phyloP scores from a whole-genome alignment of 352 stramenopile species.

The Globisporangium lucens region DNA sequence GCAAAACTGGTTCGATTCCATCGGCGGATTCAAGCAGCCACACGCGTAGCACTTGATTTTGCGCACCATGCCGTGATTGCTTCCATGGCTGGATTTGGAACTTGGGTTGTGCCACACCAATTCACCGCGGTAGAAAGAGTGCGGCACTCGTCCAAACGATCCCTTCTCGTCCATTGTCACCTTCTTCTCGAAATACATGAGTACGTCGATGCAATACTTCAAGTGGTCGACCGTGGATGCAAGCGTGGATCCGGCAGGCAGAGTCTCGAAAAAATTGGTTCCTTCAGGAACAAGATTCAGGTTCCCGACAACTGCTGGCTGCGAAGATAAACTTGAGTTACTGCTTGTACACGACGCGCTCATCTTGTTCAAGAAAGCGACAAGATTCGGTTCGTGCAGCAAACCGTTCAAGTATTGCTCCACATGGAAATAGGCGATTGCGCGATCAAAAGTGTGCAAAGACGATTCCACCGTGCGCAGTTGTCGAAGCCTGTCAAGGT shows the following conservation, averaged over 20 bases:
- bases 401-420: slow-evolving; percentile 82
- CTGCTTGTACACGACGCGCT: slow-evolving; percentile 37
- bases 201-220: slow-evolving; percentile 80
- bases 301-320: slow-evolving; percentile 22
- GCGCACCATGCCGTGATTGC: slow-evolving; percentile 36
- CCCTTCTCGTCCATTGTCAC: slow-evolving; percentile 65
- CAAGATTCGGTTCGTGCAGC: slow-evolving; percentile 60
- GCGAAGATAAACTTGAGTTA: slow-evolving; percentile 14
- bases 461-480: slow-evolving; percentile 74
- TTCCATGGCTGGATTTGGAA: slow-evolving; percentile 11
- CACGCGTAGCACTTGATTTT: slow-evolving; percentile 82
- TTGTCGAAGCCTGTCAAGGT: slow-evolving; percentile 72
- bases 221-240: slow-evolving; percentile 66
- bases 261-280: slow-evolving; percentile 69
- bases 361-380: slow-evolving; percentile 76
- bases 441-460: slow-evolving; percentile 77
- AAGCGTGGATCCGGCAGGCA: slow-evolving; percentile 45
- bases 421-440: slow-evolving; percentile 77
- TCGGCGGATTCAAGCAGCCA: slow-evolving; percentile 52
- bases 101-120: slow-evolving; percentile 55
- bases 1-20: slow-evolving; percentile 70
- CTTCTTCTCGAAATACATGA: slow-evolving; percentile 88
- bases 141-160: slow-evolving; percentile 64
- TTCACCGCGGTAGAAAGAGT: slow-evolving; percentile 78
- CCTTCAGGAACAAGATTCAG: slow-evolving; percentile 59